A percentile compares a stretch with the other conserved stretches of the same genome.
Conservation (phyloP, 2,329 filamentous ascomycete species). For the Colletotrichum orbiculare region DNA sequence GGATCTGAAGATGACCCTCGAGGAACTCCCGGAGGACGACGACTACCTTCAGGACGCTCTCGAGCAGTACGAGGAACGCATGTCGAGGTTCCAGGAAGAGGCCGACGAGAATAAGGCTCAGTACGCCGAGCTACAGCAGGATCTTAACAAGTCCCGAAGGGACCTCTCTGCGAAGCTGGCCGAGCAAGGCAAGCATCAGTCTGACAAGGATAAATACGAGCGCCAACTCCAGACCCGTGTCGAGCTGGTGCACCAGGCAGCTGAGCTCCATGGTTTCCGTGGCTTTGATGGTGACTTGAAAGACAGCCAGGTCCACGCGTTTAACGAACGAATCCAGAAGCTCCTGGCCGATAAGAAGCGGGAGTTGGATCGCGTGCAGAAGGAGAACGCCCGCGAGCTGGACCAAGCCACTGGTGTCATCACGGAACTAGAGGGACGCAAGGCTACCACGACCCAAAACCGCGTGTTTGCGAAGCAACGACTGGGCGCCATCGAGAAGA, state of each 20-base stretch:
- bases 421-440: constrained; percentile 78
- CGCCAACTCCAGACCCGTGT: constrained; percentile 78
- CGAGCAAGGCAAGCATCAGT: constrained; percentile 82
- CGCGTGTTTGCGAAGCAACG: constrained; percentile 80
- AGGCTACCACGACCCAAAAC: constrained; percentile 77
- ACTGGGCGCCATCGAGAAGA: constrained; percentile 79
- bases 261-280: constrained; percentile 80
- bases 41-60: constrained; percentile 77
- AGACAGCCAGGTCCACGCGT: constrained; percentile 78
- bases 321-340: constrained; percentile 81
- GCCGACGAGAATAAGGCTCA: constrained; percentile 70
- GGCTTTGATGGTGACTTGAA: constrained; percentile 85
- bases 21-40: constrained; percentile 83
- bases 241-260: constrained; percentile 81
- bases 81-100: constrained; percentile 73
- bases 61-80: constrained; percentile 80
- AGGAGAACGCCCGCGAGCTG: constrained; percentile 79
- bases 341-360: constrained; percentile 82
- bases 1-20: constrained; percentile 77
- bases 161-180: constrained; percentile 64
- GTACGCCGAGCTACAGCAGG: constrained; percentile 72
- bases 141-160: constrained; percentile 56
- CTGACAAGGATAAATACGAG: constrained; percentile 88
- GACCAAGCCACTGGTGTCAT: constrained; percentile 78
- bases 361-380: constrained; percentile 78